Base-by-base conservation (phyloP, 1,139 yeast genomes). In the Kodamaea sp. region DNA sequence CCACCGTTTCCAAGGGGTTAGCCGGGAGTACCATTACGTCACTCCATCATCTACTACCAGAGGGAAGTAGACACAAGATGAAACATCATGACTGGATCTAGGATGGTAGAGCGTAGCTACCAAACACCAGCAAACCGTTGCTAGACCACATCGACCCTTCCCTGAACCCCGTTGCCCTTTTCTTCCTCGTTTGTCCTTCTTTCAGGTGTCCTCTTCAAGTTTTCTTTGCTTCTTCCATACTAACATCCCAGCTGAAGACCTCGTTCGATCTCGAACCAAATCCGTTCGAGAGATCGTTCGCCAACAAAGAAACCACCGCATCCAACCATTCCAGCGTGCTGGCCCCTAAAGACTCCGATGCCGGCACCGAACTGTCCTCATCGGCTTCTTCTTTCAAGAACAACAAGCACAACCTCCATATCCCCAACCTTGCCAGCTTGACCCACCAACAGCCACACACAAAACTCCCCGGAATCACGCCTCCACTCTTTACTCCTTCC, bases 201-300 rank as follows among this genome's bases (percentile, higher is more conserved):
- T n/a, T n/a, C n/a, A n/a, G n/a, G n/a, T n/a, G n/a, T n/a, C n/a
- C n/a, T n/a, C n/a, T n/a, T n/a, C n/a, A n/a, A n/a, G n/a, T n/a
- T n/a, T n/a, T n/a, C n/a, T n/a, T n/a, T n/a, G n/a, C n/a, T n/a
- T n/a, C n/a, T n/a, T n/a, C n/a, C n/a, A n/a, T n/a, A n/a, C n/a
- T n/a, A n/a, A n/a, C n/a, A n/a, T n/a, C n/a, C n/a, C 48, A 66
- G 71, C 66, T 55, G 59, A 66, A 65, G 46, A 63, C 73, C n/a
- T 62, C 74, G 26, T 78, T 87, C 54, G 94, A 84, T 43, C 66
- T 89, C 44, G 99, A 92, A 57, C 96, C 94, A 4, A 92, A 92
- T 53, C 98, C 97, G 2, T 92, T 92, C 54, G 98, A 92, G 60
- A 83, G 84, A 57, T 87, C 96, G 31, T 92, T 92, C 64, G 97